Percentiles rank a stretch among this genome's conserved stretches.
phyloP scores from a whole-genome alignment of 2,329 filamentous ascomycete species.

The Emmonsia crescens region DNA sequence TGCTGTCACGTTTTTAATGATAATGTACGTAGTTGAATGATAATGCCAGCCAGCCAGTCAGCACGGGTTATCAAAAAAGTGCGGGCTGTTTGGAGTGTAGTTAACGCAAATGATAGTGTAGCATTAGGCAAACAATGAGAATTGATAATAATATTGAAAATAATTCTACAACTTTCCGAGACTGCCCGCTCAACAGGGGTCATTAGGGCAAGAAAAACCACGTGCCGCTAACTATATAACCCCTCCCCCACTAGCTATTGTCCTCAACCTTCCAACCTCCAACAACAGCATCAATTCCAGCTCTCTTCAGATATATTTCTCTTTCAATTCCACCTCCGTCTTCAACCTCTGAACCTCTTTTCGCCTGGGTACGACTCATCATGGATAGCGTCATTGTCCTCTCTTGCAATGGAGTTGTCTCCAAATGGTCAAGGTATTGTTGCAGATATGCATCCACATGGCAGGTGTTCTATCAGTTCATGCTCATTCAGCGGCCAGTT shows the following conservation, averaged over 20 bases:
- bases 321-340: neutral
- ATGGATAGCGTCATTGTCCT: neutral
- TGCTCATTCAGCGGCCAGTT: conserved; percentile 3
- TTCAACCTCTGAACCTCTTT: neutral
- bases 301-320: neutral
- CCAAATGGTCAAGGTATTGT: conserved; percentile 34
- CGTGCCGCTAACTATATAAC: neutral
- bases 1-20: no score
- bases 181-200: neutral
- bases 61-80: no score
- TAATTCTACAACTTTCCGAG: no score
- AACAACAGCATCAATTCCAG: neutral
- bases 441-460: conserved; percentile 29
- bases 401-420: neutral
- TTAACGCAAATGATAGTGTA: no score
- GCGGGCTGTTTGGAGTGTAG: no score
- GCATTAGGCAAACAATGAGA: no score
- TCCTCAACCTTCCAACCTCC: neutral
- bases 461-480: conserved; percentile 31
- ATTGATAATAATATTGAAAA: no score
- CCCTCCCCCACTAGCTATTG: neutral
- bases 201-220: neutral
- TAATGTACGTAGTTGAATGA: no score
- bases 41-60: no score
- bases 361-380: neutral